These are phyloP conservation scores for Hibiscus mutabilis DNA, from an alignment of 345 rosid species.

Conservation along the genomic window DNA sequence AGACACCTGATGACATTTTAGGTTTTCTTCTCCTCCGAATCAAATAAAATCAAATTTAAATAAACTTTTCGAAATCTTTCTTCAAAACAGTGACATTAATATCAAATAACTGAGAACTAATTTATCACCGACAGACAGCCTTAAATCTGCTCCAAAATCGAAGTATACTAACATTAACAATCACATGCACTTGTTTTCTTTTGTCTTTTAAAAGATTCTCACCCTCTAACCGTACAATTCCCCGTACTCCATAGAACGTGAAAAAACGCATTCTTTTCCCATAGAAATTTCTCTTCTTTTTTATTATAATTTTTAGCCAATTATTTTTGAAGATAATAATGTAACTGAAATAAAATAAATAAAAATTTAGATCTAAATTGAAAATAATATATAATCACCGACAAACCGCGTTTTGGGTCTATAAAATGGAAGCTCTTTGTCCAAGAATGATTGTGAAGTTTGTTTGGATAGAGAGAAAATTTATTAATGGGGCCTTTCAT, in stretches of 20 bases:
- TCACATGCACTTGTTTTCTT: conserved; percentile 2
- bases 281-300: not conserved
- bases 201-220: not conserved
- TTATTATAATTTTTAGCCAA: not conserved
- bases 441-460: not conserved
- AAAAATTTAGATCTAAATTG: not conserved
- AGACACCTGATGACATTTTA: too few relatives aligned
- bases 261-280: not conserved
- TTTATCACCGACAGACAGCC: conserved; percentile 11
- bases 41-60: too few relatives aligned
- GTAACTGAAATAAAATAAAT: not conserved
- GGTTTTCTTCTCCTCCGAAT: too few relatives aligned
- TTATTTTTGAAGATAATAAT: not conserved
- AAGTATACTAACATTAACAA: not conserved
- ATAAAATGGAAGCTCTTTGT: conserved; percentile 2
- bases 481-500: not conserved
- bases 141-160: not conserved
- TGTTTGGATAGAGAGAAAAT: conserved; percentile 9
- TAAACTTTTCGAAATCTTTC: too few relatives aligned
- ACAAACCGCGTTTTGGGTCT: conserved; percentile 10
- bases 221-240: not conserved
- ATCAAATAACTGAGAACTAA: not conserved
- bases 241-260: not conserved
- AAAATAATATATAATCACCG: conserved; percentile 8
- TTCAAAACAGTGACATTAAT: not conserved